phyloP scores from a whole-genome alignment of 2,329 filamentous ascomycete genomes.

The Albifimbria verrucaria region DNA sequence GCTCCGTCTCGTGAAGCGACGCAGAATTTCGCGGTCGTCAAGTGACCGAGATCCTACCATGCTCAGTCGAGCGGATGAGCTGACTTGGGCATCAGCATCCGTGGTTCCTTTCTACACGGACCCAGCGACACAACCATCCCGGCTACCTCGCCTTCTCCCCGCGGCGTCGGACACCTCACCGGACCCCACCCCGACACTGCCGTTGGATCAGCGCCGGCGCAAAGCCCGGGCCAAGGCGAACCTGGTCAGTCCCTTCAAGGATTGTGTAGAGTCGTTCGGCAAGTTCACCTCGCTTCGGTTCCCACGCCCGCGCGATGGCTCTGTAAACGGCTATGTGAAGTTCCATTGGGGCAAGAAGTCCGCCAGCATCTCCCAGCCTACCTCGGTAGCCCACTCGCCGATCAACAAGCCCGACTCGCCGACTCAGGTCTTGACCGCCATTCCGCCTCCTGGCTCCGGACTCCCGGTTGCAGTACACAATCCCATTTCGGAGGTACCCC shows the following conservation, averaged over 20 bases:
- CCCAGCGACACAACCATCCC: slow-evolving; percentile 7
- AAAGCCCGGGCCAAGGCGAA: slow-evolving; percentile 4
- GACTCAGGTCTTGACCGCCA: neutral
- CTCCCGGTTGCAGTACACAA: neutral
- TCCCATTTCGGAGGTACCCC: neutral
- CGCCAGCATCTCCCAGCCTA: slow-evolving; percentile 1
- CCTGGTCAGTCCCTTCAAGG: slow-evolving; percentile 29
- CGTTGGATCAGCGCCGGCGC: slow-evolving; percentile 8
- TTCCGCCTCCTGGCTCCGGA: neutral
- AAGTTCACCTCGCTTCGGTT: slow-evolving; percentile 18
- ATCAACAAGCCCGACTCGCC: neutral
- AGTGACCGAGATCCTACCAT: neutral
- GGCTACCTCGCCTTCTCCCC: slow-evolving; percentile 14
- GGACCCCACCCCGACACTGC: slow-evolving; percentile 4
- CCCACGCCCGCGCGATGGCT: slow-evolving; percentile 26
- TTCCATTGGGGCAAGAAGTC: slow-evolving; percentile 28
- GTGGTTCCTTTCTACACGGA: slow-evolving; percentile 11
- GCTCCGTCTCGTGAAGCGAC: neutral
- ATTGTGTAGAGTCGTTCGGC: slow-evolving; percentile 25
- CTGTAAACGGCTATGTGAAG: slow-evolving; percentile 36
- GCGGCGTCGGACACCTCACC: slow-evolving; percentile 7
- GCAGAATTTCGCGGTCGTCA: neutral
- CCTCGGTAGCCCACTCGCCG: neutral
- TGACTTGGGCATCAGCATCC: slow-evolving; percentile 24
- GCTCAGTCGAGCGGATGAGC: slow-evolving; percentile 17